These are phyloP conservation scores for Collybia sp. DNA, from an alignment of 768 basidiomycete genomes.

Conservation along the genomic window DNA sequence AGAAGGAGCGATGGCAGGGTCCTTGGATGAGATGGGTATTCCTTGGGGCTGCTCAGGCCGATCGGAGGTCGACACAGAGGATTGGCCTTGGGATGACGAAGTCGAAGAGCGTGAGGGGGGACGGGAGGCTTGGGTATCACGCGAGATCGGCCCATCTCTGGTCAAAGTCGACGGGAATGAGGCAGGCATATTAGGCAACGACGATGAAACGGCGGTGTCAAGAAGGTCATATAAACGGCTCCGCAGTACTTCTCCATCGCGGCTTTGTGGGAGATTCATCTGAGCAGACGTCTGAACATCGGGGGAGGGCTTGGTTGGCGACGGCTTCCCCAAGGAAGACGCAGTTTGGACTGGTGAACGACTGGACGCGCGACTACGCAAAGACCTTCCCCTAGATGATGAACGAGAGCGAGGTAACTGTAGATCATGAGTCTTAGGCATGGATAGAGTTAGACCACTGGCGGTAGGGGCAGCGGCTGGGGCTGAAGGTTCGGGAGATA, in stretches of 20 bases:
- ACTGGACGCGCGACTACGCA: conserved; percentile 17
- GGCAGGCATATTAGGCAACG: conserved; percentile 33
- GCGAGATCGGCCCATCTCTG: conserved; percentile 11
- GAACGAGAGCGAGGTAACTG: background rate
- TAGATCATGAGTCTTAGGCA: conserved; percentile 4
- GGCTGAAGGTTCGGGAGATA: background rate
- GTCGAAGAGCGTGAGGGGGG: conserved; percentile 18
- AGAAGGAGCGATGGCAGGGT: conserved; percentile 3
- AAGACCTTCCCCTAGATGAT: background rate
- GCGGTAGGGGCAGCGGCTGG: background rate
- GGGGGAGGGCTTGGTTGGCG: background rate
- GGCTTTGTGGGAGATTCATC: conserved; percentile 15
- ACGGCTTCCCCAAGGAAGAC: background rate
- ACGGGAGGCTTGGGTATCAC: conserved; percentile 3
- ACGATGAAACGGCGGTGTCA: conserved; percentile 35
- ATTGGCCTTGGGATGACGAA: conserved; percentile 8
- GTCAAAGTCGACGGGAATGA: conserved; percentile 13
- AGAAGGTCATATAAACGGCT: conserved; percentile 44
- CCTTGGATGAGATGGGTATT: too few relatives aligned
- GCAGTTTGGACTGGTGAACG: conserved; percentile 2
- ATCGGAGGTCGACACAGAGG: conserved; percentile 10
- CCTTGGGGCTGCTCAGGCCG: too few relatives aligned
- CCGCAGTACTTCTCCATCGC: conserved; percentile 25
- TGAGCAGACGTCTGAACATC: conserved; percentile 4
- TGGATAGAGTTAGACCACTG: conserved; percentile 5